Evolutionary conservation across 1,284 basidiomycete species (phyloP), one percentile per base, ranked within the genome.

Genomic region (Microbotryum scabiosae): DNA sequence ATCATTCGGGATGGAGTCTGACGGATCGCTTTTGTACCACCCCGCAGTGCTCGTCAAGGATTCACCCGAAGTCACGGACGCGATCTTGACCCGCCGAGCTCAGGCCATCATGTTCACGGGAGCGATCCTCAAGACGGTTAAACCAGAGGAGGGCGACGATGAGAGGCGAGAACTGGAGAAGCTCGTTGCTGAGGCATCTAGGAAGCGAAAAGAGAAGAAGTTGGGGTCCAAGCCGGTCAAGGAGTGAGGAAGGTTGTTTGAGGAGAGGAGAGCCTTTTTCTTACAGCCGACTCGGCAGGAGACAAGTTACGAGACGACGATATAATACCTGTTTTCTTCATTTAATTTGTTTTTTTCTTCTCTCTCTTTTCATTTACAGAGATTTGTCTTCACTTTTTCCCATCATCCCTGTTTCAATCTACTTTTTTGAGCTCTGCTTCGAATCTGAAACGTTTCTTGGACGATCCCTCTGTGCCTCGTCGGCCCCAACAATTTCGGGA

Each of bases 111-210:
- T 94, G 63, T 77, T 87, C 16, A 86, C 87, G 50, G 92, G 90
- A 6, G 84, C 85, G 20, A 85, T 93, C 66, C 92, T 96, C 80
- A 93, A 92, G 75, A 78, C 80, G 3, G 82, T 88, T 0, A 73
- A 82, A 49, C 85, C 92, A 2, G 92, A 96, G 72, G 90, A 90
- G 73, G 84, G 87, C 14, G 91, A 93, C 71, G 86, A 87, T 71
- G 93, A 94, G 72, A 82, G 93, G 30, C 81, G 92, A 57, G 91
- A 96, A 75, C 82, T 97, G 44, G 92, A 97, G 57, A 56, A 65
- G 36, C 59, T 67, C 25, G 69, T 71, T 10, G 70, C 62, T 3
- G 58, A 69, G 49, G 67, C 68, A 10, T 56, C 63, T 16, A 52
- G 54, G n/a, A 64, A 68, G 51, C 51, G 62, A n/a, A 67, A 66